Evolutionary conservation across 2,329 filamentous ascomycete species (phyloP).

Genomic region (Furcasterigmium sp.): DNA sequence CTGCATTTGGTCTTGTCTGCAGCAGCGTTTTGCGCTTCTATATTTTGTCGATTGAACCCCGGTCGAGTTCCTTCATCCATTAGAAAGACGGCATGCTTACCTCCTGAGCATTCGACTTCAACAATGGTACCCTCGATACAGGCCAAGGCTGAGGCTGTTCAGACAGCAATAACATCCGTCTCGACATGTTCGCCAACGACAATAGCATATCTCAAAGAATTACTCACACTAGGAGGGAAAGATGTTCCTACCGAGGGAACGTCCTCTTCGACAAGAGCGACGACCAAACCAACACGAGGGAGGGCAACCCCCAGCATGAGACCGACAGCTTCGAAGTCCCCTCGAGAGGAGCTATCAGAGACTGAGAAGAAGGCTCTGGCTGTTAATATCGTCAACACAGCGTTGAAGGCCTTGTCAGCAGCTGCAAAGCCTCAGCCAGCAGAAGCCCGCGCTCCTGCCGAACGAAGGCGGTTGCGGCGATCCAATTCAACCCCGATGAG

Average conservation of each 20-base stretch:
- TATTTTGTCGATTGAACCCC: neutral
- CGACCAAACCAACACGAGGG: constrained; percentile 18
- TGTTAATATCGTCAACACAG: constrained; percentile 66
- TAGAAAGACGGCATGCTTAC: constrained; percentile 26
- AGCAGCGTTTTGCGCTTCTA: neutral
- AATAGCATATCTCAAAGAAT: constrained; percentile 41
- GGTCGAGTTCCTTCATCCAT: neutral
- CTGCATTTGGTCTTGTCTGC: neutral
- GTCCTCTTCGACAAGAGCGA: constrained; percentile 2
- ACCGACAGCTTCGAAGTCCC: constrained; percentile 18
- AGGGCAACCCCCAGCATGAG: constrained; percentile 18
- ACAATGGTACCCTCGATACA: constrained; percentile 37
- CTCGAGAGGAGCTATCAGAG: constrained; percentile 37
- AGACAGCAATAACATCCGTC: constrained; percentile 46
- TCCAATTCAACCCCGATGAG: constrained; percentile 55
- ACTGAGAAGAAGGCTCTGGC: constrained; percentile 64
- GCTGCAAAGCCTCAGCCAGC: constrained; percentile 46
- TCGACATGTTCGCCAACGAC: constrained; percentile 48
- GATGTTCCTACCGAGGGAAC: neutral
- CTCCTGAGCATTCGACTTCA: constrained; percentile 11
- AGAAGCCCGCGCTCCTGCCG: neutral
- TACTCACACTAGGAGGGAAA: constrained; percentile 32
- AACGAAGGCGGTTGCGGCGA: constrained; percentile 39
- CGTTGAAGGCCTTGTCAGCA: constrained; percentile 64
- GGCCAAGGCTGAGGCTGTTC: constrained; percentile 43